Base-by-base conservation (phyloP, 805 yeast genomes). In the Yueomyces sinensis region DNA sequence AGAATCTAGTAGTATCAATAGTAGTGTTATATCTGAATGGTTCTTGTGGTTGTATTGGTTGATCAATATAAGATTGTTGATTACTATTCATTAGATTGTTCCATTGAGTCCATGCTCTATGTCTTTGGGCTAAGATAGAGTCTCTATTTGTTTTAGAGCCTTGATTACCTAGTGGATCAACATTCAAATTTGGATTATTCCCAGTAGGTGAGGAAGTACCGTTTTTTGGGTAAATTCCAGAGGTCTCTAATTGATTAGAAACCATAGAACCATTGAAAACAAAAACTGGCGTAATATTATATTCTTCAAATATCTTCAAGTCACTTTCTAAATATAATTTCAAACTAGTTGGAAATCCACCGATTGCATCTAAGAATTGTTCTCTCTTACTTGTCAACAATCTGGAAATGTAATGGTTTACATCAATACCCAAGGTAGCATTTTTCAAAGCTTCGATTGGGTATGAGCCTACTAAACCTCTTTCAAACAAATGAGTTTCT, bases 391-490 rank as follows among this genome's bases (percentile, higher is more conserved):
- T 63, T 4, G 76, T 48, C 39, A 80, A 56, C 30, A 80, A 63
- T 35, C 82, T 59, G 18, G 80, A 63, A 27, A 83, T 56, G 48
- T 83, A 86, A 50, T 83, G 86, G 43, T 74, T 81, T 13, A 77
- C 91, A 52, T 86, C 95, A 31, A 84, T 80, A 37, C 94, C 95
- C 34, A 84, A 60, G 13, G 77, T 70, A 19, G 87, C 70, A 47
- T 76, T 74, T 37, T 65, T 70, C 37, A 84, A 61, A 3, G 73
- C 59, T 27, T 78, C 80, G 45, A 83, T 62, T 13, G 89, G 76
- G 41, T 70, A 59, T 15, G 75, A 63, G 33, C 68, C 64, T 32
- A 74, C 76, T 31, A 79, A 58, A 38, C 76, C 70, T 39, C 78
- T 69, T 43, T 83, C 94, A 45, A 74, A 73, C 30, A 79, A 62